Base-by-base conservation (phyloP, 2,329 filamentous ascomycete species). In the Cladosporium sp. region DNA sequence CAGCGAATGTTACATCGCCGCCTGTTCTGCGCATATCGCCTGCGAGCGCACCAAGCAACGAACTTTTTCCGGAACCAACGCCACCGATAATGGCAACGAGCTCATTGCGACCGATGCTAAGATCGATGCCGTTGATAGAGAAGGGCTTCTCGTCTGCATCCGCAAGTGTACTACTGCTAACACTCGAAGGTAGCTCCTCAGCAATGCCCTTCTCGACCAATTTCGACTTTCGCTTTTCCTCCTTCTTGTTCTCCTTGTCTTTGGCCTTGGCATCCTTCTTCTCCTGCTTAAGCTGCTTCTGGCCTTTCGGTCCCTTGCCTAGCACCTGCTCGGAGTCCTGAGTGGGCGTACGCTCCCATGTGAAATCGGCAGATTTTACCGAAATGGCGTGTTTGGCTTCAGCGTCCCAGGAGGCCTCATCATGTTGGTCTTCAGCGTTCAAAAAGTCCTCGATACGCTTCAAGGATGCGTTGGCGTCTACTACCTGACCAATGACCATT, bases 51-150 rank as follows among this genome's bases (percentile, higher is more conserved):
- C 92, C 91, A 2, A 99, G 86, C 1, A 99, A 80, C 0, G 93
- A 97, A 59, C 86, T 95, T 80, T 99, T 98, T 6, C 94, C 94
- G 67, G 90, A 92, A 1, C 92, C 92, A 1, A 96, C 93, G n/a
- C 87, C 86, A 32, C 92, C 92, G 73, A 96, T 97, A n/a, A 93
- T 89, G 57, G 89, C 94, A 63, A 93, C 82, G 2, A 96, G 83
- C 74, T 96, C 92, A 71, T 92, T 89, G 26, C 91, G 84, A 7
- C 89, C 88, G 60, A 92, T 85, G 5, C 83, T 79, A 39, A 95
- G 84, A 71, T 89, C 85, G 61, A 95, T 79, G 30, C 87, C 85
- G 7, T 87, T 86, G 54, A 96, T 83, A 73, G 89, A 86, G 78
- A 95, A 96, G 0, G 91, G 89, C 70, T 89, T 86, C 23, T 79